Evolutionary conservation across 768 basidiomycete genomes (phyloP), one percentile per base, ranked within the genome.

Genomic region (Tylopilus vinaceipallidus): DNA sequence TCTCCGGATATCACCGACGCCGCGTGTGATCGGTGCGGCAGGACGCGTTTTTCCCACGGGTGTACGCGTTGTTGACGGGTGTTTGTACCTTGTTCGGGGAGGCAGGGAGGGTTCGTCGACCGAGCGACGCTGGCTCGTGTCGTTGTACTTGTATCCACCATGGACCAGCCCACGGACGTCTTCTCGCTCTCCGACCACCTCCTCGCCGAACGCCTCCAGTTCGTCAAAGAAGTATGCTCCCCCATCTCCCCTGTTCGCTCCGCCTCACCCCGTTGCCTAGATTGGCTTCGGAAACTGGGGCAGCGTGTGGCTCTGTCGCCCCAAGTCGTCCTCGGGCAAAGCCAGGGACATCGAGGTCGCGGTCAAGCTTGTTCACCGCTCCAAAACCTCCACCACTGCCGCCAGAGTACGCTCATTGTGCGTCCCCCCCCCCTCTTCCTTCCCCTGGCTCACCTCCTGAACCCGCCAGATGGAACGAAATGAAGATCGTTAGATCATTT

Each of bases 251-350:
- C 23, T 9, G 6, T 0, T 24, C 12, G 11, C n/a, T n/a, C 24
- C 45, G 29, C 12, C 45, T 64, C 53, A 53, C 33, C 29, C 17
- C 49, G 0, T 34, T 30, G 37, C 27, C 37, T 2, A 92, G 88
- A 87, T 92, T 72, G 91, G 91, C 27, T 91, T 80, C 63, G 91
- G 92, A 36, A 94, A 93, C 71, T 95, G 92, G 92, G 92, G 92
- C 32, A 87, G 85, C 64, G 91, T 93, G 54, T 92, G 88, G 90
- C 70, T 88, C 56, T 88, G 85, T 62, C 73, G 71, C 30, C 82
- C 84, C 52, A 88, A 82, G 68, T 73, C 73, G 20, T 73, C 46
- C 58, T 70, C 58, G 20, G 68, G 70, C 27, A 70, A 70, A 35
- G 76, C 75, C 43, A 75, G 73, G 57, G 64, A 71, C 32, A 65